These are phyloP conservation scores for Hyphopichia burtonii DNA, from an alignment of 1,139 yeast species.

Conservation along the genomic window DNA sequence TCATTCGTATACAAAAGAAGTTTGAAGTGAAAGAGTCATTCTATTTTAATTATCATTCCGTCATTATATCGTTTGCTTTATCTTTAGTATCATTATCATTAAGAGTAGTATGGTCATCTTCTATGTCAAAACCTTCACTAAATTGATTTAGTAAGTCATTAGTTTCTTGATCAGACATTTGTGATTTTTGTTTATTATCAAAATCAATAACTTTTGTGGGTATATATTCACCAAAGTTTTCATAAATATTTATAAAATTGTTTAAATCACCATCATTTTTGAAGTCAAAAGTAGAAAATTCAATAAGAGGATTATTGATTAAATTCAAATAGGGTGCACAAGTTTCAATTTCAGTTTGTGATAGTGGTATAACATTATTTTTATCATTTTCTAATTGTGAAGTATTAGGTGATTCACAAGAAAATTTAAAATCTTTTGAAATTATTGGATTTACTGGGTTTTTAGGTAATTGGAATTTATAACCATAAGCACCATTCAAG, in stretches of 20 bases:
- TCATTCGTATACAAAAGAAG: background rate
- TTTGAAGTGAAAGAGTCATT: no score
- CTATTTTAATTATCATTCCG: no score
- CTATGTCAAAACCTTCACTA: slow-evolving; percentile 1
- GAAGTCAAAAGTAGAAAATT: slow-evolving; percentile 30
- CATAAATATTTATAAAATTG: slow-evolving; percentile 7
- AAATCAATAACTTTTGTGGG: slow-evolving; percentile 11
- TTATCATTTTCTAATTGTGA: background rate
- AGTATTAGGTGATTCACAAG: background rate
- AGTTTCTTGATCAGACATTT: slow-evolving; percentile 4
- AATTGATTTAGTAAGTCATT: slow-evolving; percentile 1
- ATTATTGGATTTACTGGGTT: background rate
- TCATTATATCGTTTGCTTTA: background rate
- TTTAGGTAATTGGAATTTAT: slow-evolving; percentile 46
- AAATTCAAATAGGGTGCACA: slow-evolving; percentile 55
- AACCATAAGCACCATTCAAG: slow-evolving; percentile 41
- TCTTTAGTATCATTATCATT: background rate
- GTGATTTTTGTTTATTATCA: slow-evolving; percentile 1
- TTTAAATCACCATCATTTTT: slow-evolving; percentile 10
- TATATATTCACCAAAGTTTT: slow-evolving; percentile 16
- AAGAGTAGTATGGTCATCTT: background rate
- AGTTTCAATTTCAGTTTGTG: slow-evolving; percentile 67
- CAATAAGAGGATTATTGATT: slow-evolving; percentile 39
- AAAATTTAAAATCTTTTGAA: background rate
- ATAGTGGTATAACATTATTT: slow-evolving; percentile 38